These are phyloP conservation scores for Aspergillus sp. DNA, from an alignment of 2,329 filamentous ascomycete genomes.

Conservation along the genomic window DNA sequence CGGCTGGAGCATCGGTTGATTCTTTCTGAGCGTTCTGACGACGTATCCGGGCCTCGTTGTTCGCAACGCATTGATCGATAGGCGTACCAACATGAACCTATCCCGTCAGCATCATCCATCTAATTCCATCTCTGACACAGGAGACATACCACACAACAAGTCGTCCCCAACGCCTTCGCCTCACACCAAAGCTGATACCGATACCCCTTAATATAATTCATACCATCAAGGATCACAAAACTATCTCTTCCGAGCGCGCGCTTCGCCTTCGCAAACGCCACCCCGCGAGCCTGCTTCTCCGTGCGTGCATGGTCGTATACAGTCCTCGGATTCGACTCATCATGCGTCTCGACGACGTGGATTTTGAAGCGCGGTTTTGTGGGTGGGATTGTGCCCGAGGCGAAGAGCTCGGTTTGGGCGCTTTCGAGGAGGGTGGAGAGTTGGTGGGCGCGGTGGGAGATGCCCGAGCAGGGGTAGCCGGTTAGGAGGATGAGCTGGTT, in stretches of 20 bases:
- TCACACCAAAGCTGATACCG: slow-evolving; percentile 65
- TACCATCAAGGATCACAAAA: slow-evolving; percentile 59
- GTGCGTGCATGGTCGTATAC: slow-evolving; percentile 54
- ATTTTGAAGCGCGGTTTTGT: slow-evolving; percentile 43
- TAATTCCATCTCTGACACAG: neutral
- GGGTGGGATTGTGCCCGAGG: slow-evolving; percentile 24
- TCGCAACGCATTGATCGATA: slow-evolving; percentile 50
- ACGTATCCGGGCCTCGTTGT: slow-evolving; percentile 42
- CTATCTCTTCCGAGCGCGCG: slow-evolving; percentile 52
- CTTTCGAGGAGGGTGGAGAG: slow-evolving; percentile 48
- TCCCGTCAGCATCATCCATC: neutral
- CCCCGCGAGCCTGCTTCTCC: slow-evolving; percentile 61
- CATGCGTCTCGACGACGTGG: slow-evolving; percentile 35
- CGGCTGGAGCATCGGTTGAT: too few relatives aligned
- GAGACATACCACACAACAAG: slow-evolving; percentile 55
- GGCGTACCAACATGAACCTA: slow-evolving; percentile 57
- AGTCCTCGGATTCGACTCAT: slow-evolving; percentile 40
- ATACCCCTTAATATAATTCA: slow-evolving; percentile 67
- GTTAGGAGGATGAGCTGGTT: slow-evolving; percentile 56
- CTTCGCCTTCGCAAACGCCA: slow-evolving; percentile 59
- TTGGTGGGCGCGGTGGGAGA: slow-evolving; percentile 57
- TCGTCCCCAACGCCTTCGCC: slow-evolving; percentile 58
- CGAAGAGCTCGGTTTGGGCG: slow-evolving; percentile 43
- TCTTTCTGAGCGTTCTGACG: slow-evolving; percentile 6
- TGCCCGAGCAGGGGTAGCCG: slow-evolving; percentile 60